Evolutionary conservation across 352 stramenopile genomes (phyloP), one percentile per base, ranked within the genome.

Genomic region (Phytophthora pinifolia): DNA sequence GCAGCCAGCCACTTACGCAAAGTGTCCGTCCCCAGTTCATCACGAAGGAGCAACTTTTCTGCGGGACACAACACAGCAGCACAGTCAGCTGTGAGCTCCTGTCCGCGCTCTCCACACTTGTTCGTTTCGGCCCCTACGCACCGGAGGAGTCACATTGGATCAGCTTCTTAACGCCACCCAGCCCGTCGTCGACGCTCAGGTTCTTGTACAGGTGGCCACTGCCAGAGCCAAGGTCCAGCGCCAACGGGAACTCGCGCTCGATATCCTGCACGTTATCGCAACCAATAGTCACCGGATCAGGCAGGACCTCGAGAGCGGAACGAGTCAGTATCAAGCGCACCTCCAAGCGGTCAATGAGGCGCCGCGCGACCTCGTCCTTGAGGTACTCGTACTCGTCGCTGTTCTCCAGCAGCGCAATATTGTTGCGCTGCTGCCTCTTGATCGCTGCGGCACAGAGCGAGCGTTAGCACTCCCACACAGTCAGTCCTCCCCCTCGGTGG

Each of bases 121-220:
- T 9, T 45, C 18, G 22, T 27, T 27, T 33, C 14, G 8, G 13
- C 20, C 4, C 25, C 36, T 14, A 56, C 58, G 18, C 33, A 86
- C 79, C 76, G 14, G 84, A 64, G n/a, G 75, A 65, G 36, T 95
- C 85, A 47, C 81, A 89, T 55, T 95, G 85, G 13, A 93, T 48
- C 3, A 95, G 79, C 58, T 79, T 75, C 54, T 86, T 74, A 34
- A 95, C 63, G n/a, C 82, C 81, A 2, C 82, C 84, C 17, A 92
- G 65, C 1, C 79, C 81, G 15, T 88, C 76, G 20, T 92, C 81
- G 18, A 72, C 68, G 39, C 73, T 84, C 29, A 95, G 65, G 14
- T 79, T 84, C 69, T 93, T 92, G 70, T 89, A 91, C 25, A 95
- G 78, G 46, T 93, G 79, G 18, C 85, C 85, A 53, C 79, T 92